Base-by-base conservation (phyloP, 1,284 basidiomycete species). In the Agaricales sp. region DNA sequence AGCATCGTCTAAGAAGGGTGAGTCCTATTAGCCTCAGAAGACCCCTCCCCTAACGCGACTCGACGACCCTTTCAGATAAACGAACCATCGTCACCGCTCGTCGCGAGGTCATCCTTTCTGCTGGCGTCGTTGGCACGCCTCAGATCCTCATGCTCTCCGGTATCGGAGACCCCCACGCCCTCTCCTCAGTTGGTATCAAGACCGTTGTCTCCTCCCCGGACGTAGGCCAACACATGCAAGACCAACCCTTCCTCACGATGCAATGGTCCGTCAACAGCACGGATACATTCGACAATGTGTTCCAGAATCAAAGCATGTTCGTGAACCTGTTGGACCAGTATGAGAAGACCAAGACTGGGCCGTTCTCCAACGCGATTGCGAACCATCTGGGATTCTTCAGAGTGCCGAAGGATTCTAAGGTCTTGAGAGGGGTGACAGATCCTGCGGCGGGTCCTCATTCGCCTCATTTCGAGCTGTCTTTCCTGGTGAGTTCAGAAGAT, bases 131-230 rank as follows among this genome's bases (percentile, higher is more conserved):
- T 25, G 60, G 63, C 25, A 65, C 66, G 12, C 71, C 73, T 12
- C 67, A 67, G 22, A 50, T 74, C 1, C 63, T 74, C 8, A 63
- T 72, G 50, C 61, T 74, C 14, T 72, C 69, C 11, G 73, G 73
- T n/a, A 61, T 75, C 50, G 73, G 73, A 2, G 63, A 67, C 30
- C 48, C 61, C 37, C 48, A 50, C 3, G 59, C 68, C 4, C 58
- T 76, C 4, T 45, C 58, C 41, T 57, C 58, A 44, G 54, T 64
- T n/a, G 64, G 62, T 14, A 66, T 73, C 49, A 58, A 55, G 3
- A 49, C 61, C 1, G 58, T 68, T n/a, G 56, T 58, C 23, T 61
- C 64, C 48, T 56, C 67, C 2, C 58, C 63, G 2, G 59, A 65
- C 46, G 70, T 76, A 2, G 76, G 76, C 2, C 66, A 70, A 53